Evolutionary conservation across 177 flowering plant species (phyloP), one percentile per base, ranked within the genome.

Genomic region (Vitis hybrid): DNA sequence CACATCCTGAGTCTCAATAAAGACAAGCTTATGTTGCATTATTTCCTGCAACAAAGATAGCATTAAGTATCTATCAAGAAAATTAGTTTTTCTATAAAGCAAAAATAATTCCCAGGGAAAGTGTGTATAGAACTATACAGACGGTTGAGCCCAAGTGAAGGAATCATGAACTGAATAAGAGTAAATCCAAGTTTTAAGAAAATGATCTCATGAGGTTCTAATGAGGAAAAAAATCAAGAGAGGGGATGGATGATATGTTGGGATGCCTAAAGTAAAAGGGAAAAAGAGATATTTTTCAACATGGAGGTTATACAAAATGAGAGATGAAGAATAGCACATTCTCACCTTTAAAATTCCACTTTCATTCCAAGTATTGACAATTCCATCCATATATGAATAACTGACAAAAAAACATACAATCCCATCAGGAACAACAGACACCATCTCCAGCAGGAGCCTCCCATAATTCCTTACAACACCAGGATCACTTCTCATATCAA

Each of bases 401-500:
- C 99, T 97, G 62, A 94, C 98, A 74, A 97, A 97, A 80, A 97
- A 97, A 76, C 98, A 97, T 49, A 92, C 99, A 73, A 97, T 73
- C 70, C 99, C 99, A 86, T 97, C 99, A 18, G 99, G 99, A 70
- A 94, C 98, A 76, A 94, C 79, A 67, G 98, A 80, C 22, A 89
- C 98, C 99, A 97, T 94, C 83, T 97, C 99, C 62, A 94, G 81
- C 85, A 94, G 85, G 55, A 97, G 96, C 81, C 85, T 85, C 29
- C 99, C 99, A 83, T 97, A 97, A 81, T 97, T 97, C 79, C 98
- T 90, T 57, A 87, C 98, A 0, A 97, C 98, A 62, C 98, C 99
- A 31, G 90, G 94, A 85, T 97, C 99, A 78, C 92, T 91, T 77
- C 99, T 86, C 93, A 94, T 89, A 77, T 97, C 99, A 76, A 90